phyloP scores from a whole-genome alignment of 805 yeast genomes.

The Priceomyces castillae region DNA sequence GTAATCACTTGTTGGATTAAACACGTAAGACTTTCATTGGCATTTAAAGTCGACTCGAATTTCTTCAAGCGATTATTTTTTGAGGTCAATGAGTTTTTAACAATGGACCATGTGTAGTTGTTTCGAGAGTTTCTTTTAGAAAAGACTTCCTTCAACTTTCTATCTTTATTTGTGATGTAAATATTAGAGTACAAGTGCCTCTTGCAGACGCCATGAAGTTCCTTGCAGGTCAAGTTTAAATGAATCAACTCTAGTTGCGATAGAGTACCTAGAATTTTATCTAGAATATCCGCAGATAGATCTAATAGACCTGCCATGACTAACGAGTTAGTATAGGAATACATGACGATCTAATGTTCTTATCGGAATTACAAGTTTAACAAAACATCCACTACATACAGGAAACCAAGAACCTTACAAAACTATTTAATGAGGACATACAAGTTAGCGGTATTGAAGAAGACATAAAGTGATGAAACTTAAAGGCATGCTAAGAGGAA shows the following conservation, averaged over 20 bases:
- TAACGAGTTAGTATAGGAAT: too few species aligned
- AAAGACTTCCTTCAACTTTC: background rate
- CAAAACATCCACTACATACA: too few species aligned
- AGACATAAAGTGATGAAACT: too few species aligned
- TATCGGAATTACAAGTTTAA: too few species aligned
- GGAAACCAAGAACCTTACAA: too few species aligned
- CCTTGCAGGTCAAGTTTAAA: slow-evolving; percentile 8
- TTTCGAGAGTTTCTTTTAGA: background rate
- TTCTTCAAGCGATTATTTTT: slow-evolving; percentile 4
- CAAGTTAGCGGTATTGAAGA: too few species aligned
- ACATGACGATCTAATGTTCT: too few species aligned
- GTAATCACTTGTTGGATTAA: slow-evolving; percentile 5
- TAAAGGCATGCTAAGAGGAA: too few species aligned
- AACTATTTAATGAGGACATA: too few species aligned
- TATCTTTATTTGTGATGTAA: slow-evolving; percentile 9
- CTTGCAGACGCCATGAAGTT: slow-evolving; percentile 3
- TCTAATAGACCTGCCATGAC: slow-evolving; percentile 5
- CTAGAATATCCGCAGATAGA: slow-evolving; percentile 8
- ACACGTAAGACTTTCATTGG: background rate
- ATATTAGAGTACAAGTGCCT: slow-evolving; percentile 7
- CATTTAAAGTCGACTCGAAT: slow-evolving; percentile 8
- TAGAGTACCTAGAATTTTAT: background rate
- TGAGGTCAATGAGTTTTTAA: slow-evolving; percentile 2
- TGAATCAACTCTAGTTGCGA: slow-evolving; percentile 5
- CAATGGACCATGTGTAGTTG: background rate